These are phyloP conservation scores for Suhomyces bokatorum DNA, from an alignment of 1,139 yeast species.

Conservation along the genomic window DNA sequence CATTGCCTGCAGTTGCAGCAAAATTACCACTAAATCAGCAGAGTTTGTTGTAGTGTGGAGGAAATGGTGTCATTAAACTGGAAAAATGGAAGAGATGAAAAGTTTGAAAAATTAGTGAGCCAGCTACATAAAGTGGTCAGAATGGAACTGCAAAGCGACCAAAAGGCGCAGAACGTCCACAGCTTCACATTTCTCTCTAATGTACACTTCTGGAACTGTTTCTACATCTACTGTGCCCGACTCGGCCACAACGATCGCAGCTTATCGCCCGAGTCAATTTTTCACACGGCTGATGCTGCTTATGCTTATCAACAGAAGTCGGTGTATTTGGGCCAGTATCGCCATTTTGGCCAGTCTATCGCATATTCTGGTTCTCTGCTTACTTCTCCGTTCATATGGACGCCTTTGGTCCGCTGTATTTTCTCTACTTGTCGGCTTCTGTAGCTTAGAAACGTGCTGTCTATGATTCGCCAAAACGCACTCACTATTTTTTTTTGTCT, in stretches of 20 bases:
- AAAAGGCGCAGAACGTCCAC: too few relatives aligned
- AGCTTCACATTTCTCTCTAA: too few relatives aligned
- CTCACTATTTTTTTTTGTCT: slow-evolving; percentile 4
- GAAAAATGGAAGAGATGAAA: neutral
- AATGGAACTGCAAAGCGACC: too few relatives aligned
- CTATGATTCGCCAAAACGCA: slow-evolving; percentile 10
- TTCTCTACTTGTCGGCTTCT: too few relatives aligned
- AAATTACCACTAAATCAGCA: too few relatives aligned
- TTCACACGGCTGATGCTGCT: slow-evolving; percentile 5
- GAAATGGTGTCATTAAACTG: neutral
- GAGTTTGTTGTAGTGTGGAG: too few relatives aligned
- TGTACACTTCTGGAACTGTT: too few relatives aligned
- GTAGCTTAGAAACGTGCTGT: slow-evolving; percentile 6
- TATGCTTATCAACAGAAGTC: neutral
- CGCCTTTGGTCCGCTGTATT: neutral
- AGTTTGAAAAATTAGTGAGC: neutral
- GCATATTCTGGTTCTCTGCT: too few relatives aligned
- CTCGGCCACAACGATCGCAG: neutral
- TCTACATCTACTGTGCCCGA: neutral
- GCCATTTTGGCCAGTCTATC: too few relatives aligned
- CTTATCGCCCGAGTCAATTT: slow-evolving; percentile 8
- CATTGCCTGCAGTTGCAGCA: too few relatives aligned
- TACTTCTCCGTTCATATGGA: neutral
- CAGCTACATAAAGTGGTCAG: too few relatives aligned
- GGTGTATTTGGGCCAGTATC: too few relatives aligned